These are phyloP conservation scores for Pseudopithomyces chartarum DNA, from an alignment of 2,329 filamentous ascomycete species.

Conservation along the genomic window DNA sequence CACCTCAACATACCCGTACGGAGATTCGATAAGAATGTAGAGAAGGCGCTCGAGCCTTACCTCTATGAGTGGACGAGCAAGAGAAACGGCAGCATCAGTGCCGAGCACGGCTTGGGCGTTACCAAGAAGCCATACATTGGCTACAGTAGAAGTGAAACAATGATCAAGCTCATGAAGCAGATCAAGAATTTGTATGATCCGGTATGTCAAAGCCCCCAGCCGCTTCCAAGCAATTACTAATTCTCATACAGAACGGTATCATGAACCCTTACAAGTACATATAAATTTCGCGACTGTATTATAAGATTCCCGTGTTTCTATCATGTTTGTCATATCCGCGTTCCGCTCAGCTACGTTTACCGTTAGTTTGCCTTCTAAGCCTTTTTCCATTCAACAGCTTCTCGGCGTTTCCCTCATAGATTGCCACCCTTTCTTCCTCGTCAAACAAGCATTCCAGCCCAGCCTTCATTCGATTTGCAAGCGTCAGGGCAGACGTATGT, in stretches of 20 bases:
- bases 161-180: slow-evolving; percentile 91
- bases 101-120: slow-evolving; percentile 91
- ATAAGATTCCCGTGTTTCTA: not conserved
- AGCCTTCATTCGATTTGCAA: slow-evolving; percentile 49
- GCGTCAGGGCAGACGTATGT: slow-evolving; percentile 39
- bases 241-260: slow-evolving; percentile 76
- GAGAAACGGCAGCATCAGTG: slow-evolving; percentile 90
- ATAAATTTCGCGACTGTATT: slow-evolving; percentile 7
- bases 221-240: slow-evolving; percentile 17
- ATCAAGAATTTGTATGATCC: slow-evolving; percentile 94
- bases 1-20: slow-evolving; percentile 89
- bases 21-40: slow-evolving; percentile 83
- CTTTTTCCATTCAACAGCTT: slow-evolving; percentile 29
- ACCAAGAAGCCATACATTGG: slow-evolving; percentile 96
- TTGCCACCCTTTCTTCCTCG: slow-evolving; percentile 38
- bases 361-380: not conserved
- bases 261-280: slow-evolving; percentile 99
- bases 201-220: slow-evolving; percentile 60
- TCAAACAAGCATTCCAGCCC: slow-evolving; percentile 47
- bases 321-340: not conserved
- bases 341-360: too few species aligned
- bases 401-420: slow-evolving; percentile 48
- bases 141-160: slow-evolving; percentile 87
- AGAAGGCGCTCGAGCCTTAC: slow-evolving; percentile 87
- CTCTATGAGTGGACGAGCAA: slow-evolving; percentile 96